Conservation (phyloP, 2,329 filamentous ascomycete species). For the Talaromyces pinophilus region DNA sequence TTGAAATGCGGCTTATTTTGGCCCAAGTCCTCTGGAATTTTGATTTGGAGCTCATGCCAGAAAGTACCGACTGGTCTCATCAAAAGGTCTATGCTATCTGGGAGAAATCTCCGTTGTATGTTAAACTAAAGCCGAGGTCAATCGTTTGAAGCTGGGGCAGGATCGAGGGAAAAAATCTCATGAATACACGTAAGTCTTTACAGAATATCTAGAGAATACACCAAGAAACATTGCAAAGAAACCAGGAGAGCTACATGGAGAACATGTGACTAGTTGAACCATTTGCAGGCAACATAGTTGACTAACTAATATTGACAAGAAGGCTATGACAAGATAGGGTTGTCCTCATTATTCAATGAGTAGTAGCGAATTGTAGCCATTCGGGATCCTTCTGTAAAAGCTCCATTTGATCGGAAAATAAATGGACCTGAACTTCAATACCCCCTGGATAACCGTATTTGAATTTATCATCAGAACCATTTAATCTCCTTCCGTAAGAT, state of each 20-base stretch:
- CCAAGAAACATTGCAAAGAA: neutral
- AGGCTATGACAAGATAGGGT: neutral
- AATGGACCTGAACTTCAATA: neutral
- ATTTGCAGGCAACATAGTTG: neutral
- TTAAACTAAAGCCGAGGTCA: neutral
- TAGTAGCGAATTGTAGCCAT: neutral
- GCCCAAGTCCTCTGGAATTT: neutral
- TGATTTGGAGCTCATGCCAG: neutral
- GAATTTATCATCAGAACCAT: neutral
- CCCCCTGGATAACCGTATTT: constrained; percentile 1
- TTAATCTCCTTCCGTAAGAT: neutral
- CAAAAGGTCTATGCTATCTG: neutral
- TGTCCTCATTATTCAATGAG: neutral
- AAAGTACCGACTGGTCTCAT: neutral
- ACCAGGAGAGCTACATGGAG: neutral
- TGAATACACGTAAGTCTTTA: neutral
- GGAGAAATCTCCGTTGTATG: neutral
- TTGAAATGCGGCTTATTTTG: neutral
- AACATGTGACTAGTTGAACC: neutral
- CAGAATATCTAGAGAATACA: neutral
- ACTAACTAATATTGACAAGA: neutral
- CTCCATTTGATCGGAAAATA: constrained; percentile 1
- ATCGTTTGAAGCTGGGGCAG: neutral
- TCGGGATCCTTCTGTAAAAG: neutral
- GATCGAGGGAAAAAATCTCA: neutral